Conservation (phyloP, 2,329 filamentous ascomycete species). For the Fusarium sp. region DNA sequence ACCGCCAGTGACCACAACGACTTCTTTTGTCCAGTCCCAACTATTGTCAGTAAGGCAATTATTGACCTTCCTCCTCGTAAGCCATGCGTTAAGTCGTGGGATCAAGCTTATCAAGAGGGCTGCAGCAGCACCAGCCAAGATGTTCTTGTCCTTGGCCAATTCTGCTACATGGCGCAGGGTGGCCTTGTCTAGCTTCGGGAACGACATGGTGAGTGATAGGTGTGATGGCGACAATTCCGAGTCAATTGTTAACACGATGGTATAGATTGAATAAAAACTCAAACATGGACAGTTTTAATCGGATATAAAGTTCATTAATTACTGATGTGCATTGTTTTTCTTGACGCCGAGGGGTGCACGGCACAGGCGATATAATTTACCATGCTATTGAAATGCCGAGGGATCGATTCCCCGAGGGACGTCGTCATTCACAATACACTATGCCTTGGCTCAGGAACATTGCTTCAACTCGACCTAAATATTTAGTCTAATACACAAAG, state of each 20-base stretch:
- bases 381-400: neutral
- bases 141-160: neutral
- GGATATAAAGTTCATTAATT: too few relatives aligned
- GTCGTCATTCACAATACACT: neutral
- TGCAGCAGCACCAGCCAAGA: neutral
- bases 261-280: too few relatives aligned
- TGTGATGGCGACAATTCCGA: neutral
- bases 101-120: neutral
- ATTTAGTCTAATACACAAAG: fast-evolving
- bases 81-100: neutral
- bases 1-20: neutral
- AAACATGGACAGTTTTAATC: neutral
- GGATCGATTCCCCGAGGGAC: neutral
- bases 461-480: fast-evolving
- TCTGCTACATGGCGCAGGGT: neutral
- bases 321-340: neutral
- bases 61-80: neutral
- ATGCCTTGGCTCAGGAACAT: neutral
- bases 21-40: neutral
- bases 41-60: neutral
- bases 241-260: neutral
- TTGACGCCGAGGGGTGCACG: neutral
- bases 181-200: neutral
- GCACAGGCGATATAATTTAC: neutral
- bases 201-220: neutral